phyloP scores from a whole-genome alignment of 2,329 filamentous ascomycete species.

The Calonectria ilicicola region DNA sequence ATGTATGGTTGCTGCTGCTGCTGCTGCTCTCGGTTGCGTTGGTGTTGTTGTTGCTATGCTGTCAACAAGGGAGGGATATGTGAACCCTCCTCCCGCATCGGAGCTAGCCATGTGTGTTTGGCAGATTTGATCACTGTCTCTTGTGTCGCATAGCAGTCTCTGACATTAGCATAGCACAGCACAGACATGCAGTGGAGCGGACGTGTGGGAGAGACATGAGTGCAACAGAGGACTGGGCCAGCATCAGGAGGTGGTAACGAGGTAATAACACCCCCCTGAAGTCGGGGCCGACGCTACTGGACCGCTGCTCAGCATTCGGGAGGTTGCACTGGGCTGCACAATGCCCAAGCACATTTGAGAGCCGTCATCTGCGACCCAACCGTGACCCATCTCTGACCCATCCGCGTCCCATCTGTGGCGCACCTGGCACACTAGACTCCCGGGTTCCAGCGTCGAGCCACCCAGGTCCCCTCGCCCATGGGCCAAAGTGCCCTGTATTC shows the following conservation, averaged over 20 bases:
- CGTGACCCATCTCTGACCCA: conserved; percentile 19
- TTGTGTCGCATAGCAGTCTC: conserved; percentile 9
- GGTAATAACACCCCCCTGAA: conserved; percentile 20
- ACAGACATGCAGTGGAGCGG: conserved; percentile 20
- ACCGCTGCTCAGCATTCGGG: conserved; percentile 9
- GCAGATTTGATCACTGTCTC: conserved; percentile 3
- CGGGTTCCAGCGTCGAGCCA: neutral
- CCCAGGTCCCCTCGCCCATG: neutral
- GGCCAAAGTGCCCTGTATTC: conserved; percentile 2
- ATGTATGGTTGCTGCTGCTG: neutral
- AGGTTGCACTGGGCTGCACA: conserved; percentile 17
- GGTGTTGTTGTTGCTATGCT: conserved; percentile 1
- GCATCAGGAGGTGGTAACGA: conserved; percentile 20
- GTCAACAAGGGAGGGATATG: neutral
- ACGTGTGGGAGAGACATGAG: conserved; percentile 10
- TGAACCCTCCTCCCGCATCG: conserved; percentile 5
- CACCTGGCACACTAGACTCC: conserved; percentile 11
- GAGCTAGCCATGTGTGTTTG: conserved; percentile 6
- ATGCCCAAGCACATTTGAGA: conserved; percentile 8
- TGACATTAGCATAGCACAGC: conserved; percentile 20
- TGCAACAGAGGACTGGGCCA: neutral
- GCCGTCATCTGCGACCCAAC: conserved; percentile 12
- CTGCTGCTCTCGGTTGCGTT: neutral
- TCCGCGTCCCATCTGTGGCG: conserved; percentile 15
- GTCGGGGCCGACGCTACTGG: conserved; percentile 14